Conservation (phyloP, 2,329 filamentous ascomycete genomes). For the Dactylellina leptospora region DNA sequence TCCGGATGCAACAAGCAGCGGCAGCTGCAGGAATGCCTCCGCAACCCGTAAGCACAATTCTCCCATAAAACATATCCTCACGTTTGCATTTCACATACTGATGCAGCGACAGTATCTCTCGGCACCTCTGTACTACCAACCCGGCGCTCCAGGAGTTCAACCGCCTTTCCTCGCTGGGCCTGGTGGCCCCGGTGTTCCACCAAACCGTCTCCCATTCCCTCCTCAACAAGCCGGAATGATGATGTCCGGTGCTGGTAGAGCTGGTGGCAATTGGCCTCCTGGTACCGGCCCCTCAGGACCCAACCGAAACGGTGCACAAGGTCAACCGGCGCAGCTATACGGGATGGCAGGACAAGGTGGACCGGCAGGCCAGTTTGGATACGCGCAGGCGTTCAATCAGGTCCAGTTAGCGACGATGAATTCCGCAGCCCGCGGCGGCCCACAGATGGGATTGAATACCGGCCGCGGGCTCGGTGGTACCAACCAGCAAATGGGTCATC, state of each 20-base stretch:
- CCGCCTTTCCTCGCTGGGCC: constrained; percentile 72
- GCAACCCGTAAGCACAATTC: constrained; percentile 33
- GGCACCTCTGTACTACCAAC: constrained; percentile 89
- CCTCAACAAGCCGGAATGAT: constrained; percentile 64
- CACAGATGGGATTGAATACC: constrained; percentile 63
- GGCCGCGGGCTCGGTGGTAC: constrained; percentile 60
- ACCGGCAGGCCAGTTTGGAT: constrained; percentile 59
- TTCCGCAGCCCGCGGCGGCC: constrained; percentile 21
- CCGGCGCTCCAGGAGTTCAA: constrained; percentile 67
- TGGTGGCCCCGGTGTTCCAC: constrained; percentile 65
- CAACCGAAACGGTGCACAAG: constrained; percentile 85
- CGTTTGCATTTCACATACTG: constrained; percentile 33
- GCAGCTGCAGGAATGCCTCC: constrained; percentile 82
- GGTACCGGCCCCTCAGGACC: constrained; percentile 65
- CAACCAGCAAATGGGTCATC: constrained; percentile 58
- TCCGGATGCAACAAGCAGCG: constrained; percentile 96
- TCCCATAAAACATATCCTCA: background rate
- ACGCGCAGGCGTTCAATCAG: constrained; percentile 40
- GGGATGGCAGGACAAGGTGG: constrained; percentile 75
- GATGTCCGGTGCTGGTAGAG: constrained; percentile 60
- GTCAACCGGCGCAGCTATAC: constrained; percentile 83
- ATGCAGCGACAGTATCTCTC: constrained; percentile 76
- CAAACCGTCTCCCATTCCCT: constrained; percentile 69
- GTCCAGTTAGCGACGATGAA: constrained; percentile 40
- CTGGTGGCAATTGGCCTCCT: constrained; percentile 68